A percentile compares a stretch with the other conserved stretches of the same genome.
phyloP scores from a whole-genome alignment of 345 rosid genomes.

The Microthlaspi erraticum region DNA sequence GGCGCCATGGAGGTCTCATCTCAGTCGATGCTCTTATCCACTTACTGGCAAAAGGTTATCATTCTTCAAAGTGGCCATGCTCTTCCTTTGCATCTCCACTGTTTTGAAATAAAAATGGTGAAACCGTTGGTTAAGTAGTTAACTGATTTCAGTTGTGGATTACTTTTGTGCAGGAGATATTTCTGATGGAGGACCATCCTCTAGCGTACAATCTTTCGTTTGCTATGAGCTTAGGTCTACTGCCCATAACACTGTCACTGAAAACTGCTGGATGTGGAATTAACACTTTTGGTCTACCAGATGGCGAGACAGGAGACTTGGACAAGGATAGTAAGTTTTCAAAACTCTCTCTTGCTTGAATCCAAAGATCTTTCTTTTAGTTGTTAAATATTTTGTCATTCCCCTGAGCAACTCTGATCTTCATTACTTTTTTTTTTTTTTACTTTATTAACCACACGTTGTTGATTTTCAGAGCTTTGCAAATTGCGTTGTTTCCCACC shows the following conservation, averaged over 20 bases:
- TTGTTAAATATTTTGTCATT: not conserved
- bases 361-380: conserved; percentile 16
- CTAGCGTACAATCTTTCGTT: conserved; percentile 81
- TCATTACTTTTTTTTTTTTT: not conserved
- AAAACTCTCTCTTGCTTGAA: conserved; percentile 24
- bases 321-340: conserved; percentile 71
- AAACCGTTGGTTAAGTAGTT: conserved; percentile 36
- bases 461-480: conserved; percentile 76
- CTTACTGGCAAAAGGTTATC: conserved; percentile 73
- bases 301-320: conserved; percentile 72
- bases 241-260: conserved; percentile 77
- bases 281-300: conserved; percentile 68
- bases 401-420: not conserved
- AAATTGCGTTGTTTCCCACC: conserved; percentile 99
- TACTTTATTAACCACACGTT: conserved; percentile 2
- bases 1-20: conserved; percentile 72
- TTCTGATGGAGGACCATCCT: conserved; percentile 91
- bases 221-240: conserved; percentile 81
- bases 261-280: conserved; percentile 89
- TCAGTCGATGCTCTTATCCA: conserved; percentile 65
- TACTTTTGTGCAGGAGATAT: conserved; percentile 62
- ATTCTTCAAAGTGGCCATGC: conserved; percentile 33
- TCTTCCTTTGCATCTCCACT: conserved; percentile 30
- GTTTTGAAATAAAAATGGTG: conserved; percentile 17
- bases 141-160: conserved; percentile 40